Evolutionary conservation across 768 basidiomycete genomes (phyloP), one percentile per base, ranked within the genome.

Genomic region (Rhizopogon roseolus): DNA sequence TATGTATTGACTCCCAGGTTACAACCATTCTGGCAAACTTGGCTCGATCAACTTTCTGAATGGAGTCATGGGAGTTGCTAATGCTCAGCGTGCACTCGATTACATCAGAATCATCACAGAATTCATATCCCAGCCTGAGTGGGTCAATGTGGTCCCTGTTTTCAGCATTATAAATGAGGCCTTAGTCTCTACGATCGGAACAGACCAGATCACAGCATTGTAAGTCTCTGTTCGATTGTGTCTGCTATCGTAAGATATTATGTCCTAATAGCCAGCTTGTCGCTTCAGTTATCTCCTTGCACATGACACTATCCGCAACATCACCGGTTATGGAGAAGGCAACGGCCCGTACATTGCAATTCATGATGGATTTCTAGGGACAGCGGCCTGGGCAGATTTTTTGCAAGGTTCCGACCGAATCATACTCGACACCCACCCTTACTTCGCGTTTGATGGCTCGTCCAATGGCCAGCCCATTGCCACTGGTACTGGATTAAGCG

Each of bases 21-120:
- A 76, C 56, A 83, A 83, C 58, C 79, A 85, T 62, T 83, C 72
- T 66, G 82, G 85, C 76, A 84, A 73, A 74, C 41, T 61, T 8
- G 90, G 88, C 5, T 68, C 69, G 22, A 68, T 88, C 63, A 88
- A 90, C 62, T 80, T 84, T 57, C 57, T 88, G 57, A 68, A 74
- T 52, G 85, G 86, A 16, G 81, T 84, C 51, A 93, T 93, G 91
- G 92, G 92, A 14, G 60, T 92, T 45, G 90, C 90, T 42, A 94
- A 94, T 63, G 93, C 88, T 9, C 79, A 93, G 67, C 78, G 92
- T 22, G 79, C 86, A 14, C 73, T 93, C 37, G 80, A 88, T 65
- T 85, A 88, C 60, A 83, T 94, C 56, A 80, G 92, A 25, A 76
- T 85, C 36, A 69, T 90, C 58, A 78, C 81, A 44, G 86, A 90